Base-by-base conservation (phyloP, 805 yeast species). In the Candida pseudoglaebosa region DNA sequence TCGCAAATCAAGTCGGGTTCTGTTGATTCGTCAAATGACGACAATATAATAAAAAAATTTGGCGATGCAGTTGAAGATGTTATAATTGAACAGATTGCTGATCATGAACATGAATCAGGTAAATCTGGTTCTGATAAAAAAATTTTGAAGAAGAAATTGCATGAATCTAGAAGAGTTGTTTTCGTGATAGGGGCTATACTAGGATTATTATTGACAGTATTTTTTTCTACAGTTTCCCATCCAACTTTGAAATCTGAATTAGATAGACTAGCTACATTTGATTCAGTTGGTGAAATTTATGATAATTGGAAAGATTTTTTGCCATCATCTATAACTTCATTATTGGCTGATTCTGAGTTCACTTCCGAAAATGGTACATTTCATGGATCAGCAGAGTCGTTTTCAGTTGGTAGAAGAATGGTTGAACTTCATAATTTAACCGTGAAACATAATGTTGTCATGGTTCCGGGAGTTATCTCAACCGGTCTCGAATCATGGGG, bases 401-500 rank as follows among this genome's bases (percentile, higher is more conserved):
- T 93, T 65, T 87, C 93, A 0, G 95, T 89, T 13, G 99, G 99
- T 1, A 76, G 72, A 48, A 51, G 71, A 28, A 62, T 91, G 70
- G 64, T 63, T 26, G 54, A 59, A 8, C 76, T 75, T 17, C 68
- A 74, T 21, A 75, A 79, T 26, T 62, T 78, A 20, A 56, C 67
- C 0, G 71, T 80, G 1, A 77, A 84, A 46, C 73, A 78, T 59
- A 95, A 95, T 5, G 95, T 93, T 10, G 76, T 93, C 3, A 75
- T 93, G 81, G 87, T 93, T 14, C 99, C 99, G 0, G 99, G 99
- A 3, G 97, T 91, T 10, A 86, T 87, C 39, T 85, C 96, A 21
- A 90, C 98, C 0, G 97, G 97, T 3, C 70, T 93, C 26, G 99
- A 93, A 60, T 81, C 89, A 35, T 93, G 99, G 99, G 83, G 95